phyloP scores from a whole-genome alignment of 2,329 filamentous ascomycete species.

The Rutstroemia sydowiana region DNA sequence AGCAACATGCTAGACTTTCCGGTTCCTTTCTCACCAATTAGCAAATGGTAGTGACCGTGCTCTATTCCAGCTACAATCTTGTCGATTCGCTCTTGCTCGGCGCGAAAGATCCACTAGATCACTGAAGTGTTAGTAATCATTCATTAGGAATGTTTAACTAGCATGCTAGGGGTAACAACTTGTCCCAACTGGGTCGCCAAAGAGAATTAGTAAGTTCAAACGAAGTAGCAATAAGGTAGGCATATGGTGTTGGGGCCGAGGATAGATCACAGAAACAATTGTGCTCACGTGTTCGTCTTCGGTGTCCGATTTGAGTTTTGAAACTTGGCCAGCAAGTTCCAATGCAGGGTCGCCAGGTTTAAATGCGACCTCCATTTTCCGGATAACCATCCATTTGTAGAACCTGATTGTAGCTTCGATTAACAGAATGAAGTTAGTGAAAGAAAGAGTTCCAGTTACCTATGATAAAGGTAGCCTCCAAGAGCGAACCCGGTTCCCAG shows the following conservation, averaged over 20 bases:
- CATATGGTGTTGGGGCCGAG: slow-evolving; percentile 34
- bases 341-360: slow-evolving; percentile 84
- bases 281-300: slow-evolving; percentile 33
- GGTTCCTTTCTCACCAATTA: slow-evolving; percentile 92
- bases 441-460: too few relatives aligned
- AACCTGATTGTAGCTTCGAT: too few relatives aligned
- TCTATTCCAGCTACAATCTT: slow-evolving; percentile 68
- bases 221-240: too few relatives aligned
- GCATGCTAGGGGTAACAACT: too few relatives aligned
- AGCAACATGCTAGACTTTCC: slow-evolving; percentile 96
- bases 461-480: slow-evolving; percentile 75
- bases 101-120: slow-evolving; percentile 63
- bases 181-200: too few relatives aligned
- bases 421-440: too few relatives aligned
- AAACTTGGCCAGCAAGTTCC: slow-evolving; percentile 63
- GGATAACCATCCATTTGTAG: slow-evolving; percentile 86
- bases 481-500: slow-evolving; percentile 56
- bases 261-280: too few relatives aligned
- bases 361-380: slow-evolving; percentile 91
- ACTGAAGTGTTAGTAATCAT: too few relatives aligned
- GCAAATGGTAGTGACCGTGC: slow-evolving; percentile 78
- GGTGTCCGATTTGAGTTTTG: slow-evolving; percentile 31
- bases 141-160: too few relatives aligned
- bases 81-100: slow-evolving; percentile 77
- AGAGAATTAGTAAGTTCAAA: too few relatives aligned